Evolutionary conservation across 1,284 basidiomycete genomes (phyloP).

Genomic region (Pterulicium gracile): DNA sequence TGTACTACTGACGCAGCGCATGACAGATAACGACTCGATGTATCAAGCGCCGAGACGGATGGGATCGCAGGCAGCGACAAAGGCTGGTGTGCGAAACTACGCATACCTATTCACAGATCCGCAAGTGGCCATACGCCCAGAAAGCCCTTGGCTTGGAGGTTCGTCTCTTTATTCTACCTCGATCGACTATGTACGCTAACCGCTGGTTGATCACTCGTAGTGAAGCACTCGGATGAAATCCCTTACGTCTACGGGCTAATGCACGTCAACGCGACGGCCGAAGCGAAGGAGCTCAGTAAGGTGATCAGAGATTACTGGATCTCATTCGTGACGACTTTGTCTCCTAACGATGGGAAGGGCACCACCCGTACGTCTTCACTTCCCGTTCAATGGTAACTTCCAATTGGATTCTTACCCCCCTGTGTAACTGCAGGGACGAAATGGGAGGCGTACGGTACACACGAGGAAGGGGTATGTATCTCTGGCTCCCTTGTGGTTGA

Average conservation of each 20-base stretch:
- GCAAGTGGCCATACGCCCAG: constrained; percentile 16
- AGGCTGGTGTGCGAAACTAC: constrained; percentile 29
- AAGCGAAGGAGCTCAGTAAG: no score
- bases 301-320: not conserved
- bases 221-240: constrained; percentile 18
- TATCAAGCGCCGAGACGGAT: constrained; percentile 31
- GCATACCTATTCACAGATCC: constrained; percentile 40
- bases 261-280: no score
- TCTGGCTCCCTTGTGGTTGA: no score
- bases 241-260: constrained; percentile 18
- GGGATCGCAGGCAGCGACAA: constrained; percentile 27
- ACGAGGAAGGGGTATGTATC: no score
- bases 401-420: no score
- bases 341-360: not conserved
- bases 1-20: not conserved
- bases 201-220: no score
- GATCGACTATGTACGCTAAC: no score
- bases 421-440: not conserved
- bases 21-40: constrained; percentile 26
- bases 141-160: constrained; percentile 30
- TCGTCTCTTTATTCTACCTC: no score
- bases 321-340: not conserved
- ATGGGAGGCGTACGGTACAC: not conserved
- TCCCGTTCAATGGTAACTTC: not conserved
- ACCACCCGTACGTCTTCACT: not conserved